These are phyloP conservation scores for Phytophthora hybrid DNA, from an alignment of 352 stramenopile species.

Conservation along the genomic window DNA sequence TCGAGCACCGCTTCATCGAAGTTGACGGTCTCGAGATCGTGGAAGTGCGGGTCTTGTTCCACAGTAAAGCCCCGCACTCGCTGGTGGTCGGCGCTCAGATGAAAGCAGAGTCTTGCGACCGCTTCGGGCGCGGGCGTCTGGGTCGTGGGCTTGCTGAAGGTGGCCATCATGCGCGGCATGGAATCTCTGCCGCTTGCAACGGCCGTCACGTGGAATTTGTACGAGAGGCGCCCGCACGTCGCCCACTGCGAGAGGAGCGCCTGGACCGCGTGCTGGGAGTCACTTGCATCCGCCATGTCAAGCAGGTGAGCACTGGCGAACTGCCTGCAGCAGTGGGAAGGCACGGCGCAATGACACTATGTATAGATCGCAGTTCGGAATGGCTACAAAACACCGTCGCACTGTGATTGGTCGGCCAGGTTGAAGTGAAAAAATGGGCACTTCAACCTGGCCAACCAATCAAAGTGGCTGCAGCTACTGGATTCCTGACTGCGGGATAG, in stretches of 20 bases:
- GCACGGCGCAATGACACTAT: neutral
- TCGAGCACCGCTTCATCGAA: conserved; percentile 69
- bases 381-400: neutral
- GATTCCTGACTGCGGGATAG: neutral
- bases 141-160: conserved; percentile 70
- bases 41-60: conserved; percentile 72
- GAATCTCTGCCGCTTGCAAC: conserved; percentile 41
- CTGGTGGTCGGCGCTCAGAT: conserved; percentile 51
- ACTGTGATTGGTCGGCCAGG: conserved; percentile 18
- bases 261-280: conserved; percentile 52
- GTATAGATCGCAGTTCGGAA: conserved; percentile 7
- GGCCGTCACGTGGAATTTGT: conserved; percentile 64
- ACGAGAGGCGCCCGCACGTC: conserved; percentile 50
- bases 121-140: conserved; percentile 47
- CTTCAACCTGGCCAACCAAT: neutral
- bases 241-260: conserved; percentile 55
- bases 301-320: neutral
- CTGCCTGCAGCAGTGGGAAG: neutral
- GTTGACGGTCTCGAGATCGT: conserved; percentile 47
- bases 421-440: conserved; percentile 25
- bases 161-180: conserved; percentile 55
- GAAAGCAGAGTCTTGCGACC: conserved; percentile 69
- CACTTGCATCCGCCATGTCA: conserved; percentile 36
- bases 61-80: conserved; percentile 63
- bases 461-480: neutral